These are phyloP conservation scores for Aspergillus tanneri DNA, from an alignment of 2,329 filamentous ascomycete genomes.

Conservation along the genomic window DNA sequence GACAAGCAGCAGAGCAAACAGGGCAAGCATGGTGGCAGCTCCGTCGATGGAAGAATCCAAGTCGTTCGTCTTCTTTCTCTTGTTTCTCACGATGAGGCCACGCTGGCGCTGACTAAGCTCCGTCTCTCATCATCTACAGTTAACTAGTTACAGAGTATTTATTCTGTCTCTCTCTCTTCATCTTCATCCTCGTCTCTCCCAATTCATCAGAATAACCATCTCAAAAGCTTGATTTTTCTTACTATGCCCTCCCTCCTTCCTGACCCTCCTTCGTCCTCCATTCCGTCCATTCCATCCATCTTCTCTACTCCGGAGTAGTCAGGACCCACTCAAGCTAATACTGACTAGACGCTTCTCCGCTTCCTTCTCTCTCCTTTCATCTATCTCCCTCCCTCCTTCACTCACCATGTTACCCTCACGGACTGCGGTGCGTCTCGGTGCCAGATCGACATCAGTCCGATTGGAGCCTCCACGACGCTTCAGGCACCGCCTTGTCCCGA, in stretches of 20 bases:
- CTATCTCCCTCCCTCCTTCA: background rate
- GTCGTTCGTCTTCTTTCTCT: background rate
- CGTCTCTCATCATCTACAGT: no score
- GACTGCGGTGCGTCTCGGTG: conserved; percentile 22
- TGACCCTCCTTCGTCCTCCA: no score
- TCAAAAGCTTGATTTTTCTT: no score
- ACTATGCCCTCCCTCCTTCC: no score
- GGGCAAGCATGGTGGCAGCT: conserved; percentile 21
- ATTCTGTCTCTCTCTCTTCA: no score
- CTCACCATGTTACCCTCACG: conserved; percentile 22
- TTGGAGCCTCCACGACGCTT: conserved; percentile 18
- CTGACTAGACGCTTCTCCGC: conserved; percentile 10
- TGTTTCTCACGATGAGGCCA: background rate
- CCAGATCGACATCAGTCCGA: conserved; percentile 12
- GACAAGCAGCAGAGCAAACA: conserved; percentile 12
- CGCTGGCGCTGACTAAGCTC: background rate
- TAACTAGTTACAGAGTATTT: no score
- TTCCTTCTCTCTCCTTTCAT: conserved; percentile 6
- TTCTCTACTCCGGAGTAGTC: background rate
- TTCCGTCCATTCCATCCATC: no score
- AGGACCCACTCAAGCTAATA: conserved; percentile 19
- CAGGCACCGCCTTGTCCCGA: conserved; percentile 33
- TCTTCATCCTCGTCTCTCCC: no score
- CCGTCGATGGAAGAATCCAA: conserved; percentile 26
- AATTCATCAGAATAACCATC: no score